Conservation (phyloP, 179 eudicot species). For the Beta corolliflora region DNA sequence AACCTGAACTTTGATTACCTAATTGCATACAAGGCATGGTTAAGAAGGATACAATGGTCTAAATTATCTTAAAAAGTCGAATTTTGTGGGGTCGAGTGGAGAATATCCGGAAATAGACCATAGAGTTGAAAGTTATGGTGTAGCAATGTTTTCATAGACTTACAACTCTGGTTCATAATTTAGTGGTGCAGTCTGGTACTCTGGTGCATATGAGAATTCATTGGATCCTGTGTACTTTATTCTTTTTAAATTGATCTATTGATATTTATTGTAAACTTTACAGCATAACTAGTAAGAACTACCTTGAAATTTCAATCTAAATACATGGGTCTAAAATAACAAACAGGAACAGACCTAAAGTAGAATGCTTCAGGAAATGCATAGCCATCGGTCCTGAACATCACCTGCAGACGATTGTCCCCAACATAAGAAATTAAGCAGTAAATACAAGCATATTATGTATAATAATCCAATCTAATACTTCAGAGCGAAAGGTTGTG, state of each 20-base stretch:
- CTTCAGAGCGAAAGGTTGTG: no score
- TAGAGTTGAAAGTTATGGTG: neutral
- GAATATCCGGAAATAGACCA: neutral
- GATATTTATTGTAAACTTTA: neutral
- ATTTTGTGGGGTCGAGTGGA: neutral
- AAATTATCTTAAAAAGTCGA: neutral
- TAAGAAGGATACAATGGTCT: neutral
- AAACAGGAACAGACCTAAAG: constrained; percentile 64
- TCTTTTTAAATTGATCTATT: neutral
- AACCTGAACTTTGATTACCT: neutral
- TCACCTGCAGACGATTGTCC: constrained; percentile 63
- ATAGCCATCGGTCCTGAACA: constrained; percentile 95
- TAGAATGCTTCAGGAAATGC: constrained; percentile 95
- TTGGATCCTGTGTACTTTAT: neutral
- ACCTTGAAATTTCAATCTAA: neutral
- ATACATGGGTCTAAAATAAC: neutral
- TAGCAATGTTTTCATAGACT: neutral
- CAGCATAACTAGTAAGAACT: neutral
- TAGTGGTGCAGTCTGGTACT: neutral
- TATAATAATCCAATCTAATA: neutral
- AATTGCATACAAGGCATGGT: neutral
- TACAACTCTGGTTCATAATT: neutral
- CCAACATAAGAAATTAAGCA: constrained; percentile 10
- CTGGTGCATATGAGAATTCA: neutral
- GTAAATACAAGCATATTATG: neutral